These are phyloP conservation scores for Ganoderma meredithae DNA, from an alignment of 1,284 basidiomycete species.

Conservation along the genomic window DNA sequence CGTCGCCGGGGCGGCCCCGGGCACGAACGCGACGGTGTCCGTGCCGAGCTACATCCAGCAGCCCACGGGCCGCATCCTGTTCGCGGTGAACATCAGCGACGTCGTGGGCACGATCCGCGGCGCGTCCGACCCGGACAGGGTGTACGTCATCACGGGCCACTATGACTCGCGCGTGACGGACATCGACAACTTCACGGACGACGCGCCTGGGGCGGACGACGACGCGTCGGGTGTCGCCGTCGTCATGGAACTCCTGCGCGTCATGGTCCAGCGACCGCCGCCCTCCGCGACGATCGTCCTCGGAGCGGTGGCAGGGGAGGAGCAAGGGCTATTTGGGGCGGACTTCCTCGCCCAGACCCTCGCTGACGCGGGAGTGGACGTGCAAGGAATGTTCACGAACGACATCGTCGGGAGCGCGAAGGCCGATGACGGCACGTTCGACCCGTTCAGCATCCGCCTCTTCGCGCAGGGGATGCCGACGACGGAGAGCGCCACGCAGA, in stretches of 20 bases:
- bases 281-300: slow-evolving; percentile 61
- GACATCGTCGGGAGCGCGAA: slow-evolving; percentile 60
- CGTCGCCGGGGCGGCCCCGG: slow-evolving; percentile 47
- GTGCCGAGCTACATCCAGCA: slow-evolving; percentile 55
- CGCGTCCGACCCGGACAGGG: slow-evolving; percentile 53
- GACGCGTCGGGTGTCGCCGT: slow-evolving; percentile 62
- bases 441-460: slow-evolving; percentile 56
- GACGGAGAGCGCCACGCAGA: slow-evolving; percentile 47
- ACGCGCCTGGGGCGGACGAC: slow-evolving; percentile 57
- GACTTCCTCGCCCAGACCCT: slow-evolving; percentile 54
- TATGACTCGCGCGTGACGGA: slow-evolving; percentile 58
- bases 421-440: slow-evolving; percentile 52
- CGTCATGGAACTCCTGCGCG: slow-evolving; percentile 56
- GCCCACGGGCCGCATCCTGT: slow-evolving; percentile 46
- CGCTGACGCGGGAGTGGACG: slow-evolving; percentile 50
- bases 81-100: slow-evolving; percentile 55
- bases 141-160: slow-evolving; percentile 62
- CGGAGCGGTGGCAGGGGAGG: slow-evolving; percentile 58
- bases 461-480: slow-evolving; percentile 58
- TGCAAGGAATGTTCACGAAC: slow-evolving; percentile 61
- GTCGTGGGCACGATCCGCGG: slow-evolving; percentile 58
- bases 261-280: slow-evolving; percentile 51
- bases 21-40: slow-evolving; percentile 54
- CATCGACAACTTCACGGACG: slow-evolving; percentile 50
- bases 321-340: slow-evolving; percentile 58